Conservation (phyloP, 768 basidiomycete genomes). For the Suillus brevipes region DNA sequence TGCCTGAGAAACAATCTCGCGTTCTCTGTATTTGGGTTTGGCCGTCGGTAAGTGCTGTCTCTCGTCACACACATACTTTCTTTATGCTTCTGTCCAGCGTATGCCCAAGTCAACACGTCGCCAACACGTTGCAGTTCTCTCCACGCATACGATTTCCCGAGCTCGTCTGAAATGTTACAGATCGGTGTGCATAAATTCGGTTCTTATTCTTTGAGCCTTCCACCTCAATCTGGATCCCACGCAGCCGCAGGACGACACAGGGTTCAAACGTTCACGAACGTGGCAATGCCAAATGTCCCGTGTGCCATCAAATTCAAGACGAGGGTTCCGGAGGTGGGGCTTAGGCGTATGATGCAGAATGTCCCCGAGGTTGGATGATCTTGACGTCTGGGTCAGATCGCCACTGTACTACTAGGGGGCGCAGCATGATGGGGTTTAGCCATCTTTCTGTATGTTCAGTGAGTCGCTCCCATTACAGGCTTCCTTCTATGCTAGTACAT, state of each 20-base stretch:
- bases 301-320: neutral
- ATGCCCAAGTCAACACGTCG: neutral
- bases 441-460: no score
- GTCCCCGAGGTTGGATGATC: neutral
- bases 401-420: neutral
- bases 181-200: neutral
- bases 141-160: neutral
- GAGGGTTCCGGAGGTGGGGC: neutral
- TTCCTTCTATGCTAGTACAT: neutral
- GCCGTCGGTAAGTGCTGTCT: neutral
- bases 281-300: neutral
- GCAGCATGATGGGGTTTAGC: no score
- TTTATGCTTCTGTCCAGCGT: neutral
- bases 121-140: neutral
- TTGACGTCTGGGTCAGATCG: neutral
- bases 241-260: neutral
- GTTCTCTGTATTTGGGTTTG: neutral
- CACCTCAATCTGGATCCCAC: neutral
- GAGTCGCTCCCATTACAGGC: neutral
- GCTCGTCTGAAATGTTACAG: neutral
- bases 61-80: neutral
- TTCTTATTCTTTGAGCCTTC: neutral
- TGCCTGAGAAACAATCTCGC: neutral
- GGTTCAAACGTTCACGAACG: neutral
- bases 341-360: neutral